Evolutionary conservation across 306 rosid genomes (phyloP), one percentile per base, ranked within the genome.

Genomic region (Vachellia collinsii): DNA sequence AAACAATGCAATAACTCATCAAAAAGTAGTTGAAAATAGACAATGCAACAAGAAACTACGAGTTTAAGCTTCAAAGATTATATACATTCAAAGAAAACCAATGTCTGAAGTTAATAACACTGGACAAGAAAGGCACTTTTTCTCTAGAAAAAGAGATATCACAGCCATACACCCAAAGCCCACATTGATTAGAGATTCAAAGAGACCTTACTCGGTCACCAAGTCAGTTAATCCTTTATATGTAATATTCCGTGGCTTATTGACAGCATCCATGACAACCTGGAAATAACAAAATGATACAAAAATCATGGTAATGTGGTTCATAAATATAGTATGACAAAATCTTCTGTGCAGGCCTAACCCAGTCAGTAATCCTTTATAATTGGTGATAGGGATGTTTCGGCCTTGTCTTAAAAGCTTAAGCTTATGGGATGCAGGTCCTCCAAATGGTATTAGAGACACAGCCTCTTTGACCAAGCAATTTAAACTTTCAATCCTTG

Each of bases 181-280:
- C 70, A 59, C 67, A 77, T 51, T 58, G 20, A 74, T 47, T 70
- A 77, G 62, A 86, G 64, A 20, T 77, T 75, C 70, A 81, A 65
- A 11, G 65, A 78, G 81, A 87, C 90, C 95, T 93, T 92, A 94
- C 99, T 95, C 99, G 29, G 99, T 95, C 81, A 95, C 99, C 89
- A 95, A 87, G 88, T 95, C 99, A 29, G 99, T 84, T 59, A 88
- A 76, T 90, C 98, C 99, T 84, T 95, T 95, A 72, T 95, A 95
- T 61, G 94, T 83, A 77, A 95, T 59, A 88, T 88, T 88, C 51
- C 88, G 87, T 62, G 99, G 99, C 90, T 95, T 90, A 80, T 90
- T 95, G 79, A 95, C 96, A 65, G 98, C 98, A 63, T 93, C 94
- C 99, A 93, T 95, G 70, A 95, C 98, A 88, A 95, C 94, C 98